Conservation (phyloP, 2,329 filamentous ascomycete genomes). For the Paraconiothyrium brasiliense region DNA sequence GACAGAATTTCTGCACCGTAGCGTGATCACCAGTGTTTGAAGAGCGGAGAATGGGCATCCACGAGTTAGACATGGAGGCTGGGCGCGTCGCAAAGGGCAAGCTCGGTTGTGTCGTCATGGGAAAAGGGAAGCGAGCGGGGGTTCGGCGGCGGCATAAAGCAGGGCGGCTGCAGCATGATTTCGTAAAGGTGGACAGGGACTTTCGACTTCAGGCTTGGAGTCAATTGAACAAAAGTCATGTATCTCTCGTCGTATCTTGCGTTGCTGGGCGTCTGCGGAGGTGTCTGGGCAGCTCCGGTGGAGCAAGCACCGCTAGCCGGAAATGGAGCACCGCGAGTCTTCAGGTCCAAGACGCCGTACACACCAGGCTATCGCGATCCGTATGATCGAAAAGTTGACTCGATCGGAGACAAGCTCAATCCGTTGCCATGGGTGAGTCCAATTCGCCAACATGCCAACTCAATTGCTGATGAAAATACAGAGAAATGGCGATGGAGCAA, state of each 20-base stretch:
- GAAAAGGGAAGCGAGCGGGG: constrained; percentile 34
- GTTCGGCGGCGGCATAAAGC: constrained; percentile 23
- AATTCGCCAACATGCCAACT: neutral
- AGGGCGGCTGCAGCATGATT: constrained; percentile 12
- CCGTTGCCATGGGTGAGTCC: constrained; percentile 65
- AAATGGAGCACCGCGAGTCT: constrained; percentile 37
- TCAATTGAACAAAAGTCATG: constrained; percentile 24
- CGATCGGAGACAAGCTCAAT: constrained; percentile 67
- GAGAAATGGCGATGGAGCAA: constrained; percentile 66
- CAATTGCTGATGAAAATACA: constrained; percentile 16
- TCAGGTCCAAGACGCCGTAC: constrained; percentile 59
- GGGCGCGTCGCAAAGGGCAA: constrained; percentile 8
- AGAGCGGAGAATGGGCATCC: neutral
- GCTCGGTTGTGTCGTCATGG: constrained; percentile 50
- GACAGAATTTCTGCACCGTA: neutral
- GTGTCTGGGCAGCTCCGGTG: constrained; percentile 38
- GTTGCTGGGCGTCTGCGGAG: constrained; percentile 39
- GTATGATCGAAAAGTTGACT: constrained; percentile 70
- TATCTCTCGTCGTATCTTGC: constrained; percentile 40
- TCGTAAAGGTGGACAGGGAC: neutral
- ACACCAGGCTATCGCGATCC: constrained; percentile 68
- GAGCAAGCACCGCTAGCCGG: constrained; percentile 51
- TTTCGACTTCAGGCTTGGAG: constrained; percentile 19
- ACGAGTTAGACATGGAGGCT: neutral
- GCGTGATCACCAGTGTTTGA: neutral